Percentiles rank a stretch among this genome's conserved stretches.
These are phyloP conservation scores for Jatropha multifida DNA, from an alignment of 441 rosid species.

Conservation along the genomic window DNA sequence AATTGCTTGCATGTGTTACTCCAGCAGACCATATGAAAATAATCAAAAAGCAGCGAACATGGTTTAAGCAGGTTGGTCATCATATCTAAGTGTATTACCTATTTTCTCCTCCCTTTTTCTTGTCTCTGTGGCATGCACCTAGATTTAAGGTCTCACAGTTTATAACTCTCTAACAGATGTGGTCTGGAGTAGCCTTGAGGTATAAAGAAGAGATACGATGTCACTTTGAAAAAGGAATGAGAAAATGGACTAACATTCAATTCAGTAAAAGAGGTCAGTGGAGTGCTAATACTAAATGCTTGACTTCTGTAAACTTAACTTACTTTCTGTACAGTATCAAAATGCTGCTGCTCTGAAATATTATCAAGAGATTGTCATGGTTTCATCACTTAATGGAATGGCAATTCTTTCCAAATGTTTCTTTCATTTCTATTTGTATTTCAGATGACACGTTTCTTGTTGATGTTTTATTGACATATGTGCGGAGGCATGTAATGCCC, in stretches of 20 bases:
- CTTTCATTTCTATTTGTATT: neutral
- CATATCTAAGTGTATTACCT: slow-evolving; percentile 10
- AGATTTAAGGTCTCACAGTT: neutral
- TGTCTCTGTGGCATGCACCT: neutral
- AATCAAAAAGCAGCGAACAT: slow-evolving; percentile 19
- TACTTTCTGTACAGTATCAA: slow-evolving; percentile 3
- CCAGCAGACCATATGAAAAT: slow-evolving; percentile 18
- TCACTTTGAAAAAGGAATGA: slow-evolving; percentile 8
- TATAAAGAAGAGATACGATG: slow-evolving; percentile 12
- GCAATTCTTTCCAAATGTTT: neutral
- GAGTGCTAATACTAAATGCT: neutral
- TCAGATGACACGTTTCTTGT: neutral
- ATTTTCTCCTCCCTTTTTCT: neutral
- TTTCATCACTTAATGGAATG: neutral
- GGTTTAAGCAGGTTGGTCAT: slow-evolving; percentile 20
- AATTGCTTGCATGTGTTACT: slow-evolving; percentile 17
- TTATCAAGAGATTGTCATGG: neutral
- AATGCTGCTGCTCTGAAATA: neutral
- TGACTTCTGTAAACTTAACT: slow-evolving; percentile 2
- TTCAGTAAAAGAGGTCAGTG: slow-evolving; percentile 22
- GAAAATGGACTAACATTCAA: slow-evolving; percentile 7
- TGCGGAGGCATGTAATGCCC: neutral
- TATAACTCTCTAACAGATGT: slow-evolving; percentile 10
- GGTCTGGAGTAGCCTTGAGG: slow-evolving; percentile 21
- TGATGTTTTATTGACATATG: neutral